Base-by-base conservation (phyloP, 148 eudicot species). In the Hydrangea macrophylla region DNA sequence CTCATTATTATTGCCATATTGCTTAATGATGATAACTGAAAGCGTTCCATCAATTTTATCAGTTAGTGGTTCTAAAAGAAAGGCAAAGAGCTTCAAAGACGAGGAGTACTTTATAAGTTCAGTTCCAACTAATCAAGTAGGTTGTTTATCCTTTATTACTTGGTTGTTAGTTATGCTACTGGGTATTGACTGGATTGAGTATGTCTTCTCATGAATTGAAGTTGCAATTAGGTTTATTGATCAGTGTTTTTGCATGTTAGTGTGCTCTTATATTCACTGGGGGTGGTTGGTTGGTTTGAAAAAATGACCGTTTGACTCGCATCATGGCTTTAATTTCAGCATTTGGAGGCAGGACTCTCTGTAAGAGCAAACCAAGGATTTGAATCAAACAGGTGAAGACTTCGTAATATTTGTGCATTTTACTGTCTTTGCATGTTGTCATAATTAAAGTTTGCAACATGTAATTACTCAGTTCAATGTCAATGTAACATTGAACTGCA, bases 61-160 rank as follows among this genome's bases (percentile, higher is more conserved):
- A 84, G 84, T 69, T 69, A 75, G 84, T 76, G 97, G 97, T 36
- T 77, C 85, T 62, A 93, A 90, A 79, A 85, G 98, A 82, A 93
- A 93, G 81, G 86, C 79, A 69, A 73, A 65, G 75, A 90, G 74
- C 85, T 93, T 83, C 78, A 90, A 84, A 82, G 88, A 88, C 68
- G 97, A 90, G 62, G 96, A 88, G 69, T 88, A 63, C 72, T 93
- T 85, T 69, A 93, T 93, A 75, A 93, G 92, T 79, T 75, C 92
- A 26, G 87, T 93, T 35, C 98, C 97, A 33, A 77, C 81, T 64
- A 90, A 92, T 79, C 92, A 90, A 85, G 98, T 92, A 71, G 12
- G 73, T 53, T 27, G 57, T 65, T 58, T 25, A 53, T 70, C 39
- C 1, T 8, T 78, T 55, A 51, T 23, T 15, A 22, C 33, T 24